A percentile compares a stretch with the other conserved stretches of the same genome.
These are phyloP conservation scores for Eimeria falciformis DNA, from an alignment of 169 alveolate genomes.

Conservation along the genomic window DNA sequence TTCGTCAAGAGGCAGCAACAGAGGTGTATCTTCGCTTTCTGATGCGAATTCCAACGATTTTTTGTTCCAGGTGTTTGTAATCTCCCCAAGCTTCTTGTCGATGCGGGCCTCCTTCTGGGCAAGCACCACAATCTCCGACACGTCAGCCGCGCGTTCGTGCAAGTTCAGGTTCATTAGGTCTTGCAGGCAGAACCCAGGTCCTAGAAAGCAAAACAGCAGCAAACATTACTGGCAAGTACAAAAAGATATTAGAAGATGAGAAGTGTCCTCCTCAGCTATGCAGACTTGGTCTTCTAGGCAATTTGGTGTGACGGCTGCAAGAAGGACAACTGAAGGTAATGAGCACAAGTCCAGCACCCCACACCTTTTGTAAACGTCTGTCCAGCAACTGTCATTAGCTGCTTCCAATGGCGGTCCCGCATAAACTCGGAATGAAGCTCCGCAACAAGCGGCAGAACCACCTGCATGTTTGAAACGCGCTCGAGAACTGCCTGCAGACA, in stretches of 20 bases:
- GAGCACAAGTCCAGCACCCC: too few relatives aligned
- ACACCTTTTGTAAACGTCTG: slow-evolving; percentile 89
- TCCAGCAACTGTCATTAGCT: slow-evolving; percentile 94
- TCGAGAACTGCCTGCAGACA: slow-evolving; percentile 79
- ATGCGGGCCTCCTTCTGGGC: slow-evolving; percentile 96
- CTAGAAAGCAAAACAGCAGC: slow-evolving; percentile 4
- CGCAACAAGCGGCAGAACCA: slow-evolving; percentile 94
- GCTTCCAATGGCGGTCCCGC: slow-evolving; percentile 97
- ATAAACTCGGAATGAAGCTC: slow-evolving; percentile 95
- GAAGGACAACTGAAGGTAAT: too few relatives aligned
- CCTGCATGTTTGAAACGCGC: slow-evolving; percentile 95
- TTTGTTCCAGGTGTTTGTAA: slow-evolving; percentile 94
- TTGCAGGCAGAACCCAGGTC: slow-evolving; percentile 94
- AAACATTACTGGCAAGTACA: background rate
- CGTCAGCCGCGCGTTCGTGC: slow-evolving; percentile 93
- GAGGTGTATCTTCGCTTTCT: slow-evolving; percentile 90
- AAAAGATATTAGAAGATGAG: too few relatives aligned
- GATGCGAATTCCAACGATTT: slow-evolving; percentile 91
- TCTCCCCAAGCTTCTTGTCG: slow-evolving; percentile 93
- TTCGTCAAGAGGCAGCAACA: slow-evolving; percentile 92
- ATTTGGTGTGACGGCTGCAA: too few relatives aligned
- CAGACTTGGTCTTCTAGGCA: too few relatives aligned
- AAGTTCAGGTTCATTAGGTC: slow-evolving; percentile 93
- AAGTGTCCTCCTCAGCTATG: too few relatives aligned
- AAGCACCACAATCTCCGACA: slow-evolving; percentile 95